A percentile compares a stretch with the other conserved stretches of the same genome.
phyloP scores from a whole-genome alignment of 2,329 filamentous ascomycete species.

The Zymoseptoria crescenta region DNA sequence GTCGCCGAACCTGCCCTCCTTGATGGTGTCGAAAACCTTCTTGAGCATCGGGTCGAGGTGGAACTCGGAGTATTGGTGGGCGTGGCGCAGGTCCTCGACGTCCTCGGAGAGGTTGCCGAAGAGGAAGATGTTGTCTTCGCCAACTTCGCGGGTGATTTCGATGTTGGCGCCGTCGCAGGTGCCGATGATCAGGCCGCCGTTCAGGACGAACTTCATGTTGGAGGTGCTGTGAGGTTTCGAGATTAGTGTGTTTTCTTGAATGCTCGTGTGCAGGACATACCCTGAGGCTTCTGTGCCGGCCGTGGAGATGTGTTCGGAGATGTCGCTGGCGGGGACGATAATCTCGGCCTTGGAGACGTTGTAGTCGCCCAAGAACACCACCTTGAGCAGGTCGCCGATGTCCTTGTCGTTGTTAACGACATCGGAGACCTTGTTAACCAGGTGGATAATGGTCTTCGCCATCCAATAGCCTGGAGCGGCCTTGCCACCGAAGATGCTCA shows the following conservation, averaged over 20 bases:
- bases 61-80: constrained; percentile 76
- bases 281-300: constrained; percentile 79
- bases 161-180: neutral
- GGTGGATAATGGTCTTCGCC: constrained; percentile 90
- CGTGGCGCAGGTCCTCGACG: constrained; percentile 89
- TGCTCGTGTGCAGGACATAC: constrained; percentile 1
- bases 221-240: constrained; percentile 54
- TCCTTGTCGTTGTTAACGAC: constrained; percentile 91
- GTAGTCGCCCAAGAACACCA: constrained; percentile 96
- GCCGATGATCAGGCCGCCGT: constrained; percentile 95
- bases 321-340: constrained; percentile 86
- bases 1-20: constrained; percentile 72
- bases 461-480: constrained; percentile 99
- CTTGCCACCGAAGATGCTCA: constrained; percentile 96
- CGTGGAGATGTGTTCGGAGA: constrained; percentile 97
- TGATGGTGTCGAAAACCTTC: constrained; percentile 78
- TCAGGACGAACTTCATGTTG: constrained; percentile 99
- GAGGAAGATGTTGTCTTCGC: constrained; percentile 95
- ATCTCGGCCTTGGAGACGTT: constrained; percentile 99
- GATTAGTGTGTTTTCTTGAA: neutral
- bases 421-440: constrained; percentile 83
- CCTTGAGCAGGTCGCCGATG: constrained; percentile 89
- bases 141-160: constrained; percentile 90
- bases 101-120: constrained; percentile 95
- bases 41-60: constrained; percentile 66